Evolutionary conservation across 2,329 filamentous ascomycete genomes (phyloP).

Genomic region (Cladosporium sp.): DNA sequence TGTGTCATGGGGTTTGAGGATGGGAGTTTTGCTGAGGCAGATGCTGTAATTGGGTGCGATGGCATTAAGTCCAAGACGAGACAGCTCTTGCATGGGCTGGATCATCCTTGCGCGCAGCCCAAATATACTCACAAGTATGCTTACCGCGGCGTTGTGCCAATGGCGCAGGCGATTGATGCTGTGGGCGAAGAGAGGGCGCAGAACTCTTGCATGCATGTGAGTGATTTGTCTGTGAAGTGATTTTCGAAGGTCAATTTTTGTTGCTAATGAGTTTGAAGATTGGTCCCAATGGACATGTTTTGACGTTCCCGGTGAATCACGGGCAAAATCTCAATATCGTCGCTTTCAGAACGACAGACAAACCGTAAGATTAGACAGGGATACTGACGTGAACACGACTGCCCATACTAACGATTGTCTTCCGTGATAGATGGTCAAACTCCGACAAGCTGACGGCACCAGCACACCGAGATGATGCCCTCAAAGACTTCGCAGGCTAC

Average conservation of each 20-base stretch:
- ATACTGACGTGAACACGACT: no score
- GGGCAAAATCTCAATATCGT: conserved; percentile 56
- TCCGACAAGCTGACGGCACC: conserved; percentile 26
- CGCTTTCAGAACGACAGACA: conserved; percentile 39
- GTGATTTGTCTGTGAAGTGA: neutral
- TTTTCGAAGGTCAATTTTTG: conserved; percentile 1
- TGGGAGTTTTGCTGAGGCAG: conserved; percentile 24
- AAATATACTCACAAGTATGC: conserved; percentile 57
- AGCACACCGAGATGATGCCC: conserved; percentile 39
- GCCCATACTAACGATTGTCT: no score
- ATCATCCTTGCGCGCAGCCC: conserved; percentile 43
- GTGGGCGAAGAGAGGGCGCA: conserved; percentile 26
- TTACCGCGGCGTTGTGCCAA: conserved; percentile 59
- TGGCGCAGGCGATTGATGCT: conserved; percentile 34
- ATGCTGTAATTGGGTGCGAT: conserved; percentile 26
- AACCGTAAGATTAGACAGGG: conserved; percentile 6
- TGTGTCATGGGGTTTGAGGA: conserved; percentile 35
- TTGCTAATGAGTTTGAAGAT: conserved; percentile 25
- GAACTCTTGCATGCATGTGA: conserved; percentile 19
- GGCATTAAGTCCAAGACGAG: conserved; percentile 47
- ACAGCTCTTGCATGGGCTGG: conserved; percentile 20
- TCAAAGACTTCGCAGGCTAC: conserved; percentile 41
- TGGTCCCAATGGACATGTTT: conserved; percentile 53
- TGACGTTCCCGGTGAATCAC: conserved; percentile 60
- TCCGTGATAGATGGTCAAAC: neutral